phyloP scores from a whole-genome alignment of 164 flowering plant genomes.

The Tetracentron sinense region DNA sequence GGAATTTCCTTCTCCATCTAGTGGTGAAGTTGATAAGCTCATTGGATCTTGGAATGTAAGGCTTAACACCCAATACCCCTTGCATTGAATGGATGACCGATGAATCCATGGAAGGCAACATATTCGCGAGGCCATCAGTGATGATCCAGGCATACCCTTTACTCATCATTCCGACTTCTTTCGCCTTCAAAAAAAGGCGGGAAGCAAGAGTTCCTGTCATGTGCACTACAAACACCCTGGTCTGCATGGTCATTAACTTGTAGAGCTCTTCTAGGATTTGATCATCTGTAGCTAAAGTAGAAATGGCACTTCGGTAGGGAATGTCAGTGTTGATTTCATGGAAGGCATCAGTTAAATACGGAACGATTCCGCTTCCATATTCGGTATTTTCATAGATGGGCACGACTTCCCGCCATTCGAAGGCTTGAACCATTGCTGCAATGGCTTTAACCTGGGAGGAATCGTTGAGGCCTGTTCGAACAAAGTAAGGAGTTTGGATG shows the following conservation, averaged over 20 bases:
- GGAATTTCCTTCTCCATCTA: conserved; percentile 17
- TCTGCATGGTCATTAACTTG: conserved; percentile 18
- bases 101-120: conserved; percentile 13
- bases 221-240: conserved; percentile 29
- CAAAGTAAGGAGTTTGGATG: too few relatives aligned
- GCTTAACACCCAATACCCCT: conserved; percentile 26
- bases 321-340: conserved; percentile 8
- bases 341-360: conserved; percentile 20
- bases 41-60: conserved; percentile 16
- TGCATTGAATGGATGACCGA: conserved; percentile 22
- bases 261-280: conserved; percentile 12
- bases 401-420: too few relatives aligned
- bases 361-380: too few relatives aligned
- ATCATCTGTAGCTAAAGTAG: conserved; percentile 9
- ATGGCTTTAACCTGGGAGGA: too few relatives aligned
- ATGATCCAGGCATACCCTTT: conserved; percentile 28
- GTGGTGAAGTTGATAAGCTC: conserved; percentile 6
- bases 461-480: too few relatives aligned
- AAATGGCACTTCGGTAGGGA: conserved; percentile 9
- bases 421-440: too few relatives aligned
- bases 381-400: too few relatives aligned
- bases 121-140: conserved; percentile 13
- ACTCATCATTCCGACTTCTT: conserved; percentile 19
- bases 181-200: conserved; percentile 10
- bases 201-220: conserved; percentile 10